Base-by-base conservation (phyloP, 257 asterid species). In the Rauvolfia tetraphylla region DNA sequence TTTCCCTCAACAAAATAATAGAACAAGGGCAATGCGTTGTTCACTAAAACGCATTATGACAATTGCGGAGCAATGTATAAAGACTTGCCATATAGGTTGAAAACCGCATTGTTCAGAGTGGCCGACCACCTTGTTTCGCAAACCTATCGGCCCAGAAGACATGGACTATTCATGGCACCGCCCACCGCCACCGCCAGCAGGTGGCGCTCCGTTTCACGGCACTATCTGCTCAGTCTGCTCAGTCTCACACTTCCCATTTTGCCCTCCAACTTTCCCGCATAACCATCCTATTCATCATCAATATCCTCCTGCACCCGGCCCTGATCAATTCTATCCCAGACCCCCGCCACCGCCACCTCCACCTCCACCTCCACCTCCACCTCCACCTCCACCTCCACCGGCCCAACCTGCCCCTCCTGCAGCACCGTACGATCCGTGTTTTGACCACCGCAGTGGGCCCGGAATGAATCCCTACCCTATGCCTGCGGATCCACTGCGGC, bases 191-290 rank as follows among this genome's bases (percentile, higher is more conserved):
- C 76, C 65, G 23, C 66, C 61, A 7, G 74, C 84, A 1, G 75
- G 46, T 33, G 56, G 68, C 15, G 58, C 80, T 5, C 72, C 84
- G 14, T 18, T 72, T 18, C 77, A 62, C 58, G 78, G 72, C 20
- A 17, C 62, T 34, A 20, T 75, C 54, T 79, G 83, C 59, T 81
- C 83, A 27, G 58, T 56, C 69, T 90, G 97, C 80, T 86, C 89
- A 20, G 78, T 77, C 76, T 66, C 87, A 11, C 97, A 90, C 89
- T 89, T 84, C 80, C 93, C 98, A 5, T 86, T 85, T 79, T 91
- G 97, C 84, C 88, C 87, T 70, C 90, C 76, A 49, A 81, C 86
- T 62, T 79, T 72, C 59, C 80, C 86, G 6, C 89, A 79, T 27
- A 84, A 79, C 82, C 79, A 74, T 83, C 66, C 90, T 84, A 48